Percentiles rank a stretch among this genome's conserved stretches.
These are phyloP conservation scores for Pseudogymnoascus sp. DNA, from an alignment of 2,329 filamentous ascomycete species.

Conservation along the genomic window DNA sequence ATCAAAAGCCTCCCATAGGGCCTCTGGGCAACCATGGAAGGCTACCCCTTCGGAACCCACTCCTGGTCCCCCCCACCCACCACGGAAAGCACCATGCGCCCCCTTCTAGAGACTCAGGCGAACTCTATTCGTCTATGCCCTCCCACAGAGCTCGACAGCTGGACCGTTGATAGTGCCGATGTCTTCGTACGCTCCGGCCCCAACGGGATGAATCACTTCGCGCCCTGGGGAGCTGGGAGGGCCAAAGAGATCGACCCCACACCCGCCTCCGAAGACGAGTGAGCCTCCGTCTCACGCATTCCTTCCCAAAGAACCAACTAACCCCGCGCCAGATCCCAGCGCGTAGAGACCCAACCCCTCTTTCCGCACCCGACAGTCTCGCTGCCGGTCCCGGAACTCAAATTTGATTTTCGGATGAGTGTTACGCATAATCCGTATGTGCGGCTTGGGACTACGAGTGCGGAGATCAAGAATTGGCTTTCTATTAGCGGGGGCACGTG, in stretches of 20 bases:
- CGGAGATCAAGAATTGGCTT: conserved; percentile 42
- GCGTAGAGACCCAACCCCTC: not conserved
- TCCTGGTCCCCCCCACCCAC: not conserved
- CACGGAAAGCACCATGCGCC: not conserved
- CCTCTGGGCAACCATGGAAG: not conserved
- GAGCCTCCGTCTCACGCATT: not conserved
- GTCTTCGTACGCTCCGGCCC: not conserved
- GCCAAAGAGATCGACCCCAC: not conserved
- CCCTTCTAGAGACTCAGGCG: not conserved
- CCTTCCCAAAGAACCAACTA: not conserved
- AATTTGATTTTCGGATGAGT: conserved; percentile 45
- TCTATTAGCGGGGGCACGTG: conserved; percentile 41
- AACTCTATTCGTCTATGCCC: not conserved
- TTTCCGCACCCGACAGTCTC: conserved; percentile 33
- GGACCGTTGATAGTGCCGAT: not conserved
- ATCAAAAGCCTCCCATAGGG: not conserved
- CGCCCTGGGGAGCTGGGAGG: not conserved
- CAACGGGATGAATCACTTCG: not conserved
- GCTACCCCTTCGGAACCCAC: not conserved
- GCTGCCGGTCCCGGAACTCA: conserved; percentile 40
- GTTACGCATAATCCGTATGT: conserved; percentile 39
- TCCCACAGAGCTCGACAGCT: not conserved
- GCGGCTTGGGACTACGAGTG: conserved; percentile 35
- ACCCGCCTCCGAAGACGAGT: not conserved
- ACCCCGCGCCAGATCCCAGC: not conserved